Conservation (phyloP, 495 filamentous ascomycete genomes). For the Penicillium odoratum region DNA sequence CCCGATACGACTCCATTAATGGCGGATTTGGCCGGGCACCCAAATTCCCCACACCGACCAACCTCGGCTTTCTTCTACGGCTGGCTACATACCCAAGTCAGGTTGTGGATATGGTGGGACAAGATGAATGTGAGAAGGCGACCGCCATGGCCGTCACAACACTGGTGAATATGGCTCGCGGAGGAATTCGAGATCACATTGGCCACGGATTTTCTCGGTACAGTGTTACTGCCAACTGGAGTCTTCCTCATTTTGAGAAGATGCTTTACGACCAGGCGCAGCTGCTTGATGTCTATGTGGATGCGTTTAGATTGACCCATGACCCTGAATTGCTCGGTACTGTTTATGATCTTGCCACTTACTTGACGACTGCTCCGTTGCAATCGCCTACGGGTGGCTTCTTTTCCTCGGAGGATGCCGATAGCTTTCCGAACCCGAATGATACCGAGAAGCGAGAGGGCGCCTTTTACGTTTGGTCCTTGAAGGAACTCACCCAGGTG, state of each 20-base stretch:
- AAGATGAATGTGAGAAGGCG: conserved; percentile 72
- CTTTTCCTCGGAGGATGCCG: conserved; percentile 87
- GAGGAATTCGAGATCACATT: conserved; percentile 90
- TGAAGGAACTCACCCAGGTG: conserved; percentile 79
- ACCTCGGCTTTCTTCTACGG: conserved; percentile 79
- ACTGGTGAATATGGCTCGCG: conserved; percentile 75
- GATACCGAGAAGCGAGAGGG: conserved; percentile 90
- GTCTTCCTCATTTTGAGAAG: conserved; percentile 95
- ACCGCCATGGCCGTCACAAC: conserved; percentile 81
- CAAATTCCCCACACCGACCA: conserved; percentile 89
- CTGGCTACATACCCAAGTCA: conserved; percentile 69
- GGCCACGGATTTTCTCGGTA: conserved; percentile 90
- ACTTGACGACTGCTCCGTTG: conserved; percentile 69
- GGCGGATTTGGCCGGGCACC: conserved; percentile 76
- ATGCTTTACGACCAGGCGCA: conserved; percentile 96
- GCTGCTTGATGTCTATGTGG: conserved; percentile 80
- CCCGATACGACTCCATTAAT: conserved; percentile 73
- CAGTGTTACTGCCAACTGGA: conserved; percentile 89
- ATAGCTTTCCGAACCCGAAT: conserved; percentile 72
- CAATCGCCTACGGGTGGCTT: conserved; percentile 72
- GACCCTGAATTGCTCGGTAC: conserved; percentile 73
- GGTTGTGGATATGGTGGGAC: conserved; percentile 82
- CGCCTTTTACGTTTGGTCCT: conserved; percentile 93
- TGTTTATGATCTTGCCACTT: conserved; percentile 80
- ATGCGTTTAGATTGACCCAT: conserved; percentile 76